Conservation (phyloP, 2,329 filamentous ascomycete genomes). For the Tolypocladium album region DNA sequence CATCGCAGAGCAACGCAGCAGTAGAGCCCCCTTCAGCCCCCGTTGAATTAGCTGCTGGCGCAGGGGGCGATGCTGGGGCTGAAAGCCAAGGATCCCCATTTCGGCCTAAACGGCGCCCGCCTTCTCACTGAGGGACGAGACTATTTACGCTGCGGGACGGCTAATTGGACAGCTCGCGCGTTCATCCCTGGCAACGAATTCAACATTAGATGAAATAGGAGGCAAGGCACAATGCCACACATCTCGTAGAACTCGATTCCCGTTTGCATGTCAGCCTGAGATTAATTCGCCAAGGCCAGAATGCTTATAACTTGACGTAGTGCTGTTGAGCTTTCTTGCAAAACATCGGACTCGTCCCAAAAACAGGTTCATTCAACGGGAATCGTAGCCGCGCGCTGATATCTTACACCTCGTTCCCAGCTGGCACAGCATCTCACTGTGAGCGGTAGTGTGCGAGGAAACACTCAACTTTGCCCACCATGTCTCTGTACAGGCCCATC, state of each 20-base stretch:
- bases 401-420: not conserved
- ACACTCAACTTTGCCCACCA: not conserved
- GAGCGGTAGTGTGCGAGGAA: not conserved
- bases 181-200: not conserved
- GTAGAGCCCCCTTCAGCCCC: not conserved
- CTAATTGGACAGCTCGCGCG: not conserved
- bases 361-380: not conserved
- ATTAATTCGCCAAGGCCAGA: not conserved
- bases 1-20: not conserved
- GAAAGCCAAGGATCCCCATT: not conserved
- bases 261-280: not conserved
- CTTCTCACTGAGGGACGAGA: not conserved
- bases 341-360: not conserved
- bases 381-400: not conserved
- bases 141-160: not conserved
- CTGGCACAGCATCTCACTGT: not conserved
- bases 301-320: not conserved
- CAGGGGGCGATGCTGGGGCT: not conserved
- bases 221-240: not conserved
- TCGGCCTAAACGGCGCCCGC: not conserved
- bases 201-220: not conserved
- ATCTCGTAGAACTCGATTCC: not conserved
- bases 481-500: conserved; percentile 7
- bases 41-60: not conserved
- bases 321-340: not conserved